These are phyloP conservation scores for Penicillium argentinense DNA, from an alignment of 495 filamentous ascomycete genomes.

Conservation along the genomic window DNA sequence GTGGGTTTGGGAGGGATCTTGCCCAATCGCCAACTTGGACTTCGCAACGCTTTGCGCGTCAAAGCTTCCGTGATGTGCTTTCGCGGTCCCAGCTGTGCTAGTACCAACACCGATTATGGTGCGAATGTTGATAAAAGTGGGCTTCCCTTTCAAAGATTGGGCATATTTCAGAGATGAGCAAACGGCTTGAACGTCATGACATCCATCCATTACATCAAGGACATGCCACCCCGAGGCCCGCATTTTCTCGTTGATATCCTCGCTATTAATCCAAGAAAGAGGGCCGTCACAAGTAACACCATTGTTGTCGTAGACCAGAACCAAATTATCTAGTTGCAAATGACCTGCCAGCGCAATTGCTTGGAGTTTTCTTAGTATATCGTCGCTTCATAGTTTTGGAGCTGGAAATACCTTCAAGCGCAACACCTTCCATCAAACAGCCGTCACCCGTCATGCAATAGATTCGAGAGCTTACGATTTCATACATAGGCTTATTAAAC, in stretches of 20 bases:
- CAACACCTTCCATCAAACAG: constrained; percentile 61
- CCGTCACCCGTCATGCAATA: constrained; percentile 62
- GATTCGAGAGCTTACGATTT: constrained; percentile 48
- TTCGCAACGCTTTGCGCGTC: constrained; percentile 30
- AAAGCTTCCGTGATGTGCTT: constrained; percentile 42
- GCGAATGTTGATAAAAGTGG: constrained; percentile 50
- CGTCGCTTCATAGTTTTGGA: too few relatives aligned
- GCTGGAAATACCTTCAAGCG: too few relatives aligned
- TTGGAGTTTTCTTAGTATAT: too few relatives aligned
- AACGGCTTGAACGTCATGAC: constrained; percentile 41
- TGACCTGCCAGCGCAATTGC: constrained; percentile 56
- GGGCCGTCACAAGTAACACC: too few relatives aligned
- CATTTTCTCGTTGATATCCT: constrained; percentile 55
- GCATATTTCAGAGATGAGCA: constrained; percentile 38
- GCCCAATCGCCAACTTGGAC: constrained; percentile 6
- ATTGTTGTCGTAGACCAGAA: constrained; percentile 61
- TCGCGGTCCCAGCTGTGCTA: constrained; percentile 31
- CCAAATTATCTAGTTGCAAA: constrained; percentile 54
- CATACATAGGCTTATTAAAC: constrained; percentile 52
- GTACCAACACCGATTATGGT: constrained; percentile 49
- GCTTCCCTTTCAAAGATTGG: constrained; percentile 30
- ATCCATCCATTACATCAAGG: constrained; percentile 45
- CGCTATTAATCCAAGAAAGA: too few relatives aligned
- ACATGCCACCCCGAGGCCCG: constrained; percentile 49
- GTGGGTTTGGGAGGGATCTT: constrained; percentile 7